A percentile compares a stretch with the other conserved stretches of the same genome.
These are phyloP conservation scores for Hordeum marinum DNA, from an alignment of 176 grass and related monocot species.

Conservation along the genomic window DNA sequence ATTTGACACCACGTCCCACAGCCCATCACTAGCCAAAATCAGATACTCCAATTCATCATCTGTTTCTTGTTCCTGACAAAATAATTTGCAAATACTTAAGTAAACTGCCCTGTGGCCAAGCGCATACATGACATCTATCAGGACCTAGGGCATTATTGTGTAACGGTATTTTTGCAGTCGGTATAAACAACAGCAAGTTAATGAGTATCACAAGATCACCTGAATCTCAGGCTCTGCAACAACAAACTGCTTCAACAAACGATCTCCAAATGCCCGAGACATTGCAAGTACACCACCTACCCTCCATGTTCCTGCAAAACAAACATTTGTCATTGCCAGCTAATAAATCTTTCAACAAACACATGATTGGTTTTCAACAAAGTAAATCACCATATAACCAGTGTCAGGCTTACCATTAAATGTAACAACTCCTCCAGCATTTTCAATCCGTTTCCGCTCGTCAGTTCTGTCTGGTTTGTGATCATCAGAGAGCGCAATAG, in stretches of 20 bases:
- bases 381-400: background rate
- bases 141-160: background rate
- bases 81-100: constrained; percentile 21
- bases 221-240: constrained; percentile 91
- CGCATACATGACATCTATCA: background rate
- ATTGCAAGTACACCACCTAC: constrained; percentile 92
- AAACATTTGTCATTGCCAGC: background rate
- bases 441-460: constrained; percentile 80
- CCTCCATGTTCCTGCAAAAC: constrained; percentile 77
- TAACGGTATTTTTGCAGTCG: background rate
- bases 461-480: constrained; percentile 92
- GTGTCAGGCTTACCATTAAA: constrained; percentile 54
- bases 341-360: background rate
- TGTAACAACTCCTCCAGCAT: constrained; percentile 68
- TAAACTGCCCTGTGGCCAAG: background rate
- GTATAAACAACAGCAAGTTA: constrained; percentile 15
- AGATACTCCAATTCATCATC: constrained; percentile 68
- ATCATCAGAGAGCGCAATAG: constrained; percentile 80
- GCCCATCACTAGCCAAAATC: constrained; percentile 88
- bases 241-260: constrained; percentile 77
- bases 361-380: constrained; percentile 16
- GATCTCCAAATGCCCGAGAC: constrained; percentile 91
- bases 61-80: constrained; percentile 68
- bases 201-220: constrained; percentile 28
- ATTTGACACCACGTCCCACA: constrained; percentile 88